Evolutionary conservation across 2,329 filamentous ascomycete species (phyloP), one percentile per base, ranked within the genome.

Genomic region (Colletotrichum lindemuthianum): DNA sequence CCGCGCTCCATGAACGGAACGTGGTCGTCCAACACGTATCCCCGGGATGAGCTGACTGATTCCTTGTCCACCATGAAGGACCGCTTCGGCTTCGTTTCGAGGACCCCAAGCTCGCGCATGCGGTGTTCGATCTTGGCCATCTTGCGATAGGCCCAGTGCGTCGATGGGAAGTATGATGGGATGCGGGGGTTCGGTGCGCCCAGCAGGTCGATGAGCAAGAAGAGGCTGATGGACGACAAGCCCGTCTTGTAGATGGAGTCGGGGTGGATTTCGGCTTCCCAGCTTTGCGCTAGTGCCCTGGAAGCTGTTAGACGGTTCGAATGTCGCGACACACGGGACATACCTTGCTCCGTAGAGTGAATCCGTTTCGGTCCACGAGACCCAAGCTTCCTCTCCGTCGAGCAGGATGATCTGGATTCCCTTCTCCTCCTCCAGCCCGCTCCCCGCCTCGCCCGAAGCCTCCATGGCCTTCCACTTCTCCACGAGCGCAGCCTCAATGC

Each of bases 371-470:
- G 88, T 91, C 96, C 96, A 99, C 1, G 77, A 77, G 24, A 87
- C 79, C 77, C 97, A 99, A 0, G 96, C 94, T 77, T 99, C 96
- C 78, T 99, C 96, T 5, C 96, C 96, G 72, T 99, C 96, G 8
- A 99, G 79, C 59, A 99, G 85, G 34, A 99, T 69, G 34, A 99
- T 91, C 80, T 98, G 96, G 39, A 99, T 84, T 1, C 95, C 95
- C 72, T 88, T 89, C 68, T 92, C 88, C 70, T 90, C 91, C 45
- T 93, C 92, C 24, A 96, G 77, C 1, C 80, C 83, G 32, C 77
- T 75, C 2, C 81, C 82, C 6, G 72, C 77, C 48, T 84, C 79
- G 6, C 86, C 90, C 4, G 85, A 82, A 5, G 81, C 84, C 68
- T 87, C 76, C 86, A 94, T 92, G 37, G 84, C 84, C 36, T 86